phyloP scores from a whole-genome alignment of 148 eudicot genomes.

The Euryodendron excelsum region DNA sequence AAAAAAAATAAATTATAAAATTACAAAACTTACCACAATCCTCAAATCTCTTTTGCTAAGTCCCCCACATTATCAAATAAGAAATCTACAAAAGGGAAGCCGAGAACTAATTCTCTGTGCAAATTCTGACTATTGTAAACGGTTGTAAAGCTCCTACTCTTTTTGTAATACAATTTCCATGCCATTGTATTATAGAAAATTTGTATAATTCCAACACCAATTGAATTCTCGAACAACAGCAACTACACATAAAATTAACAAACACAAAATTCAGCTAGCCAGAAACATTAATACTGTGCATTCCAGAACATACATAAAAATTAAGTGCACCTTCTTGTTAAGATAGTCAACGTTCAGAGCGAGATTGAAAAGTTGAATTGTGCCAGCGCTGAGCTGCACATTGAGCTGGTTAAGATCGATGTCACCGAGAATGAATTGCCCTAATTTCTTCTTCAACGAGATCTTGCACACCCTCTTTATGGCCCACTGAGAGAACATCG shows the following conservation, averaged over 20 bases:
- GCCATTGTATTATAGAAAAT: too few relatives aligned
- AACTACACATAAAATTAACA: neutral
- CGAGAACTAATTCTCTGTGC: neutral
- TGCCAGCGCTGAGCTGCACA: constrained; percentile 74
- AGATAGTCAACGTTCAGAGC: constrained; percentile 76
- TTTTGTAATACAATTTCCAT: too few relatives aligned
- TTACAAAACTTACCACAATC: too few relatives aligned
- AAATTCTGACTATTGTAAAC: too few relatives aligned
- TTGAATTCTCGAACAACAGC: neutral
- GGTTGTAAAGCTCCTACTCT: neutral
- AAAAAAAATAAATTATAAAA: too few relatives aligned
- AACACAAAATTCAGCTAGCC: too few relatives aligned
- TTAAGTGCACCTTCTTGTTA: constrained; percentile 60
- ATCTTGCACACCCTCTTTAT: constrained; percentile 68
- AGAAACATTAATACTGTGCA: too few relatives aligned
- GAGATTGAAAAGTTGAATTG: constrained; percentile 68
- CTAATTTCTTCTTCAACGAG: constrained; percentile 82
- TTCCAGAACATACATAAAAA: too few relatives aligned
- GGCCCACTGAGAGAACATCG: constrained; percentile 69
- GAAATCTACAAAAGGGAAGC: neutral
- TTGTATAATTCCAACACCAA: too few relatives aligned
- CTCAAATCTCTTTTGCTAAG: neutral
- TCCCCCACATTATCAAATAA: neutral
- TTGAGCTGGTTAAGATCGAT: constrained; percentile 89
- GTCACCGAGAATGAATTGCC: constrained; percentile 69